A percentile compares a stretch with the other conserved stretches of the same genome.
Conservation (phyloP, 2,329 filamentous ascomycete genomes). For the Botryotinia calthae region DNA sequence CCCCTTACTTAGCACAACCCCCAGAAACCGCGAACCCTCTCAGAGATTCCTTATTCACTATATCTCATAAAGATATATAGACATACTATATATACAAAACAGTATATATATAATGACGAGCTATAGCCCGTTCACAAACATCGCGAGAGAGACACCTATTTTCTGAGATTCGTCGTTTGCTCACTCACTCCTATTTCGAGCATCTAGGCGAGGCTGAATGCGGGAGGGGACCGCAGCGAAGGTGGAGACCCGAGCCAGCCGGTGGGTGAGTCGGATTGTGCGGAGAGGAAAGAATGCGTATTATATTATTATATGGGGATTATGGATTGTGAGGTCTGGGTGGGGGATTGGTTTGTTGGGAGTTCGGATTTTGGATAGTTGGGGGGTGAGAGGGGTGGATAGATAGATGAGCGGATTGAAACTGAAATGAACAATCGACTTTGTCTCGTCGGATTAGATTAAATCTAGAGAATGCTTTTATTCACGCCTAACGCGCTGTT, state of each 20-base stretch:
- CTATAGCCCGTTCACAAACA: neutral
- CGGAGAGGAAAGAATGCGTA: neutral
- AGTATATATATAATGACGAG: neutral
- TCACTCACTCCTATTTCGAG: neutral
- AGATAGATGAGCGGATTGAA: neutral
- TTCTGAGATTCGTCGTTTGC: neutral
- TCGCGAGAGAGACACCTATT: no score
- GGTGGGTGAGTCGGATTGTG: neutral
- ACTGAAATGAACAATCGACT: neutral
- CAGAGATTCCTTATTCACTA: no score
- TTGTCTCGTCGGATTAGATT: neutral
- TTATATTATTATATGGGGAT: neutral
- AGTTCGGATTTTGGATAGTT: neutral
- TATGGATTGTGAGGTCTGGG: neutral
- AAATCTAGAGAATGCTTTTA: neutral
- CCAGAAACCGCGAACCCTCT: no score
- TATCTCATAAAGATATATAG: no score
- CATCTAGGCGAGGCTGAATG: neutral
- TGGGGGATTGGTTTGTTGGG: neutral
- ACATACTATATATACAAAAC: no score
- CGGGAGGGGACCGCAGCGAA: neutral
- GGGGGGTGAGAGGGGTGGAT: no score
- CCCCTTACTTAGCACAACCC: no score
- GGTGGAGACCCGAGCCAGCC: neutral
- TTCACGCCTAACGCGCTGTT: neutral